Evolutionary conservation across 176 grass and related monocot genomes (phyloP), one percentile per base, ranked within the genome.

Genomic region (Phoenix dactylifera): DNA sequence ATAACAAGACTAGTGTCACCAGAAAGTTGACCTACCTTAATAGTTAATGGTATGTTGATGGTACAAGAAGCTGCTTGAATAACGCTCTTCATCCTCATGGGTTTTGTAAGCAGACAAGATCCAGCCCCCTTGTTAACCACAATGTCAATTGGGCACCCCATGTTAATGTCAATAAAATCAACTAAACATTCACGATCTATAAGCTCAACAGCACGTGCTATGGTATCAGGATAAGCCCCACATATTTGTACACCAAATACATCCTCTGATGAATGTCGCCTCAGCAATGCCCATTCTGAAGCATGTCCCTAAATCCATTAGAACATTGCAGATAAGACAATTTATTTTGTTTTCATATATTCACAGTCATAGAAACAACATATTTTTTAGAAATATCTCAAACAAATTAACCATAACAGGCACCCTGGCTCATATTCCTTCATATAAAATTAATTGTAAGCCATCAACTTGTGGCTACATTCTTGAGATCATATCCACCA

Each of bases 241-340:
- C 92, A 96, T 7, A 96, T 90, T 81, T 90, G 92, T 19, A 87
- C 83, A 25, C 91, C 92, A 63, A 96, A 96, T 28, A 90, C 64
- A 81, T 96, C 83, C 72, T 96, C 92, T 35, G 86, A 84, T 66
- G 77, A 73, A 73, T 96, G 86, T 1, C 83, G 75, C 53, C 92
- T 82, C 39, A 96, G 68, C 80, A 96, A 82, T 64, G 91, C 91
- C 91, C 92, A 96, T 66, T 96, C 92, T 67, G 92, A 96, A 76
- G 80, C 77, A 82, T 96, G 92, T 16, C 92, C 92, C 86, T 96
- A 5, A 18, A 39, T 6, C 52, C 24, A 56, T 20, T 22, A 55
- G 6, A 44, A 44, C 35, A 44, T 44, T 44, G 35, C 35, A 44
- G 2, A 44, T 44, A 44, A 44, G 35, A 12, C 7, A 44, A 44